Conservation (phyloP, 2,329 filamentous ascomycete genomes). For the Dactylella cylindrospora region DNA sequence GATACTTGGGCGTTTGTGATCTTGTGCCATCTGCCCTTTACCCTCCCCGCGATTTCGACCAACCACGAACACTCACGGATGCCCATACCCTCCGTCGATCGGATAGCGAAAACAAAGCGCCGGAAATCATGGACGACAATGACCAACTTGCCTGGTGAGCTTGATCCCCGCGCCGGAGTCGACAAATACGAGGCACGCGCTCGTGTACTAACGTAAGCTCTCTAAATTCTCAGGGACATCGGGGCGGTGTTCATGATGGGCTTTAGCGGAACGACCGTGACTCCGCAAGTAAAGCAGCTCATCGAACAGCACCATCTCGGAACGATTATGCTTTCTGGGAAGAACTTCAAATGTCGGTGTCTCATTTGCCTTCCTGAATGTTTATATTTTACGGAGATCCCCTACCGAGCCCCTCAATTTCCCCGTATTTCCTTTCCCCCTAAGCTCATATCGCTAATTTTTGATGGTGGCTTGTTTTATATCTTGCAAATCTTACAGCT, state of each 20-base stretch:
- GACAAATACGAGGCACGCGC: neutral
- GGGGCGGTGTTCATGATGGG: slow-evolving; percentile 53
- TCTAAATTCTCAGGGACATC: slow-evolving; percentile 27
- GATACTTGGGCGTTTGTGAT: too few species aligned
- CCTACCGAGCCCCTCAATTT: slow-evolving; percentile 10
- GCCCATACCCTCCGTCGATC: slow-evolving; percentile 25
- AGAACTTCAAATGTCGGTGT: slow-evolving; percentile 78
- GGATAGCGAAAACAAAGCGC: slow-evolving; percentile 25
- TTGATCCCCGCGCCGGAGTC: too few species aligned
- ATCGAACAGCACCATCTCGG: slow-evolving; percentile 86
- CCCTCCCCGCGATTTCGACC: slow-evolving; percentile 7
- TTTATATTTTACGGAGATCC: slow-evolving; percentile 15
- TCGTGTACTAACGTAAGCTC: slow-evolving; percentile 1
- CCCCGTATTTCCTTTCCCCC: slow-evolving; percentile 4
- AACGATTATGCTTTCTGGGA: slow-evolving; percentile 79
- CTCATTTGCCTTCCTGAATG: neutral
- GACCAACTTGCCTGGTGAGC: slow-evolving; percentile 40
- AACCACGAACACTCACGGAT: slow-evolving; percentile 13
- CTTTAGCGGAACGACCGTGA: slow-evolving; percentile 81
- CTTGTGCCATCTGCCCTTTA: slow-evolving; percentile 16
- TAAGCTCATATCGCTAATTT: slow-evolving; percentile 17
- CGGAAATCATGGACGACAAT: slow-evolving; percentile 41
- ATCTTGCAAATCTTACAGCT: slow-evolving; percentile 59
- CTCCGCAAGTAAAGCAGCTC: slow-evolving; percentile 75
- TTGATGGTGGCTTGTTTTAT: neutral